phyloP scores from a whole-genome alignment of 2,329 filamentous ascomycete genomes.

The Colletotrichum salicis region DNA sequence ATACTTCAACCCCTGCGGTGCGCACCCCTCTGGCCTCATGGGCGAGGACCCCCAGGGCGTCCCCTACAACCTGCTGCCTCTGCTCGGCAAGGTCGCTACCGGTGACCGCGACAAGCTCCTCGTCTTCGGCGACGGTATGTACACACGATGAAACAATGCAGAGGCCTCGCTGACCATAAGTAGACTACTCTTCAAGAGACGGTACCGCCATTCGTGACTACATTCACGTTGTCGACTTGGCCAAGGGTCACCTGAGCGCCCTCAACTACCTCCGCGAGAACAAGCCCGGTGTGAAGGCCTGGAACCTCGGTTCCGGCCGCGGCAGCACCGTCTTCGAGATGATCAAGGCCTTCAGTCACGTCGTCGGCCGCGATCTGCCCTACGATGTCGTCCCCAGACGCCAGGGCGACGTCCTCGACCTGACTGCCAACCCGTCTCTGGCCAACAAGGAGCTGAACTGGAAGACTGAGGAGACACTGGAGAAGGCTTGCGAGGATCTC shows the following conservation, averaged over 20 bases:
- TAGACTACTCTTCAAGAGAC: slow-evolving; percentile 91
- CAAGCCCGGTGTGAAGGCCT: slow-evolving; percentile 89
- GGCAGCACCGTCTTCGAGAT: slow-evolving; percentile 98
- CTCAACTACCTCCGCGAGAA: slow-evolving; percentile 88
- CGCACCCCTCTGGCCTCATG: slow-evolving; percentile 96
- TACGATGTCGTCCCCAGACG: slow-evolving; percentile 88
- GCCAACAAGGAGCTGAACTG: slow-evolving; percentile 91
- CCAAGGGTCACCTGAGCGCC: slow-evolving; percentile 85
- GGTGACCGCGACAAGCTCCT: slow-evolving; percentile 94
- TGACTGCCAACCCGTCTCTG: slow-evolving; percentile 89
- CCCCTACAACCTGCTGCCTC: slow-evolving; percentile 93
- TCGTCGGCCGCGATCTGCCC: slow-evolving; percentile 84
- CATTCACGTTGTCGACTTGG: slow-evolving; percentile 94
- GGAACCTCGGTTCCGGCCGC: slow-evolving; percentile 95
- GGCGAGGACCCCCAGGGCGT: slow-evolving; percentile 97
- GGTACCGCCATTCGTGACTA: slow-evolving; percentile 97
- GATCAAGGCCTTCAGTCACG: slow-evolving; percentile 90
- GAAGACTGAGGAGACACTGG: slow-evolving; percentile 90
- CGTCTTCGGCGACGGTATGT: slow-evolving; percentile 90
- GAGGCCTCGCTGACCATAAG: slow-evolving; percentile 35
- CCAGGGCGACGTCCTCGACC: slow-evolving; percentile 90
- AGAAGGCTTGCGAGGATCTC: slow-evolving; percentile 92
- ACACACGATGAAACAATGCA: no score
- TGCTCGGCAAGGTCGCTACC: slow-evolving; percentile 95
- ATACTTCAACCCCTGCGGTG: slow-evolving; percentile 98